Percentiles rank a stretch among this genome's conserved stretches.
Evolutionary conservation across 2,329 filamentous ascomycete species (phyloP).

Genomic region (Venturia carpophila): DNA sequence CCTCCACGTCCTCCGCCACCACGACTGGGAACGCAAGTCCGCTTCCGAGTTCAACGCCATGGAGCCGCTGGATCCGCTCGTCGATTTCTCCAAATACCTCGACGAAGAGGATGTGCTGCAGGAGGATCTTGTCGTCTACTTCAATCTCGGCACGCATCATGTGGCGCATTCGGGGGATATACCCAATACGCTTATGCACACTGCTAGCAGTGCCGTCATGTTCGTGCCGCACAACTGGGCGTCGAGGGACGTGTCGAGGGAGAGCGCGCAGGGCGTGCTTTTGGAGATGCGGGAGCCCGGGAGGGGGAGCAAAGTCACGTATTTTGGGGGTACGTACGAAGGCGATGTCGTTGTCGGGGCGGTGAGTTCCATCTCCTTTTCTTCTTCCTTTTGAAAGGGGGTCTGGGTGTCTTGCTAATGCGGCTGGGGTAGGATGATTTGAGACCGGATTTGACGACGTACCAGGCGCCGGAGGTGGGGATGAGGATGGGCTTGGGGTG

Average conservation of each 20-base stretch:
- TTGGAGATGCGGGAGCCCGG: slow-evolving; percentile 23
- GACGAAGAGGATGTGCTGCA: slow-evolving; percentile 37
- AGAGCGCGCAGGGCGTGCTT: slow-evolving; percentile 26
- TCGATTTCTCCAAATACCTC: slow-evolving; percentile 40
- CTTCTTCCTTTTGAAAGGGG: neutral
- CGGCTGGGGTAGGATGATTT: slow-evolving; percentile 4
- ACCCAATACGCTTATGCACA: slow-evolving; percentile 30
- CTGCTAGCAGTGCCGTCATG: slow-evolving; percentile 26
- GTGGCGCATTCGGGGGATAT: slow-evolving; percentile 45
- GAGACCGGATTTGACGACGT: slow-evolving; percentile 12
- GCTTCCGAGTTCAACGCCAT: slow-evolving; percentile 32
- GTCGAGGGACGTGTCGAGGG: slow-evolving; percentile 25
- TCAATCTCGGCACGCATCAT: slow-evolving; percentile 52
- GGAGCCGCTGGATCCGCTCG: slow-evolving; percentile 34
- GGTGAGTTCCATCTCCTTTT: slow-evolving; percentile 6
- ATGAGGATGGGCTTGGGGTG: slow-evolving; percentile 10
- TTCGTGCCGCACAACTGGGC: slow-evolving; percentile 29
- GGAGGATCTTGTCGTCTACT: slow-evolving; percentile 45
- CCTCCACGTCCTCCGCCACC: slow-evolving; percentile 40
- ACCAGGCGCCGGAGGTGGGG: slow-evolving; percentile 4
- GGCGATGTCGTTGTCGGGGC: neutral
- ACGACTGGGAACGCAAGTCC: slow-evolving; percentile 39
- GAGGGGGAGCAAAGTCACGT: slow-evolving; percentile 10
- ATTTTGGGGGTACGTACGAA: slow-evolving; percentile 16
- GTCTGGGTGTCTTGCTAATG: neutral